Evolutionary conservation across 768 basidiomycete species (phyloP).

Genomic region (Lentinus tigrinus): DNA sequence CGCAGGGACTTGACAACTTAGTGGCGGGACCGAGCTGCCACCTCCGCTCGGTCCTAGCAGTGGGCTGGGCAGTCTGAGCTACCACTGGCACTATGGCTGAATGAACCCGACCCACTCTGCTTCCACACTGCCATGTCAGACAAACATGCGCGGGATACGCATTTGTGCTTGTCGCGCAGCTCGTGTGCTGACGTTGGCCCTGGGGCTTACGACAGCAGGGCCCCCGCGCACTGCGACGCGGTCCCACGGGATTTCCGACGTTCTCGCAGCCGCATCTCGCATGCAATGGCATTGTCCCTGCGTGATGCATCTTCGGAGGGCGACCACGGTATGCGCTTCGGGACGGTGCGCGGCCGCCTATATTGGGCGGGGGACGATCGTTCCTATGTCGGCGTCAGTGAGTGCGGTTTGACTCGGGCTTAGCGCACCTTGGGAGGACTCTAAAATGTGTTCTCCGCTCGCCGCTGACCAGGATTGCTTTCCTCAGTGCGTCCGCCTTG

Average conservation of each 20-base stretch:
- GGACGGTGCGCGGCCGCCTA: not conserved
- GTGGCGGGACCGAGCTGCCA: too few species aligned
- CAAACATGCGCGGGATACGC: not conserved
- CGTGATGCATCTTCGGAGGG: not conserved
- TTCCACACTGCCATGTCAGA: not conserved
- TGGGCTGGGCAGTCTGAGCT: too few species aligned
- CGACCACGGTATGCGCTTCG: not conserved
- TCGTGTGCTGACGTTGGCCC: not conserved
- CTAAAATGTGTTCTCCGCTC: not conserved
- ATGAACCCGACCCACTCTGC: not conserved
- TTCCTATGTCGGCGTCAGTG: not conserved
- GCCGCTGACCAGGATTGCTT: not conserved
- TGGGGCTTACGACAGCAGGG: not conserved
- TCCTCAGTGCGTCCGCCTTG: not conserved
- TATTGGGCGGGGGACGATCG: slow-evolving; percentile 11
- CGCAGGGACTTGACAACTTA: too few species aligned
- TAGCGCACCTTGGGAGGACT: not conserved
- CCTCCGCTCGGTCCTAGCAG: too few species aligned
- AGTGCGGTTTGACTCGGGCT: not conserved
- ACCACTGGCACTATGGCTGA: too few species aligned
- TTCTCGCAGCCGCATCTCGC: slow-evolving; percentile 7
- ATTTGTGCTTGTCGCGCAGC: not conserved
- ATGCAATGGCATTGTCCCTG: not conserved
- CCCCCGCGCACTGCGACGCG: slow-evolving; percentile 12
- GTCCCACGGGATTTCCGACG: slow-evolving; percentile 9